These are phyloP conservation scores for Pestalotiopsis fici DNA, from an alignment of 2,329 filamentous ascomycete species.

Conservation along the genomic window DNA sequence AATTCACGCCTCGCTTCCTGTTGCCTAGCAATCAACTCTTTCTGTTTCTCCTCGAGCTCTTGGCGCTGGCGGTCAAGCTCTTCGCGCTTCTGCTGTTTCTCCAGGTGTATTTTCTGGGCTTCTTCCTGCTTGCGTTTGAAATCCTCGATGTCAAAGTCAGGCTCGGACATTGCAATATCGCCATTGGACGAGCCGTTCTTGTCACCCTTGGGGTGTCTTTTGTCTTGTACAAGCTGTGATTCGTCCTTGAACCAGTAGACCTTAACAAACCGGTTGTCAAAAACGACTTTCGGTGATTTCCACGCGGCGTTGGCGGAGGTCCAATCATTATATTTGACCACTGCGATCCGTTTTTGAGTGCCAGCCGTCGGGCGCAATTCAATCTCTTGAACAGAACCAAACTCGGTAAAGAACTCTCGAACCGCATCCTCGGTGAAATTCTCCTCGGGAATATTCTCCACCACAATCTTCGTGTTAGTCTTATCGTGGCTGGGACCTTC, in stretches of 20 bases:
- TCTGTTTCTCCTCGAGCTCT: slow-evolving; percentile 66
- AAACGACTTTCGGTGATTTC: slow-evolving; percentile 76
- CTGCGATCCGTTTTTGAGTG: slow-evolving; percentile 64
- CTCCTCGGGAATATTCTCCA: slow-evolving; percentile 77
- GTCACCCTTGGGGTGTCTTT: slow-evolving; percentile 27
- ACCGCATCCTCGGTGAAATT: slow-evolving; percentile 67
- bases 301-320: slow-evolving; percentile 70
- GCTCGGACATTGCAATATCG: slow-evolving; percentile 33
- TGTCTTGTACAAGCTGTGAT: slow-evolving; percentile 26
- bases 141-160: slow-evolving; percentile 69
- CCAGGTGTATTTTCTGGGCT: slow-evolving; percentile 68
- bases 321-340: slow-evolving; percentile 70
- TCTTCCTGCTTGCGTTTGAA: slow-evolving; percentile 70
- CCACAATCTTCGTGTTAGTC: slow-evolving; percentile 68
- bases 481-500: slow-evolving; percentile 64
- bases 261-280: slow-evolving; percentile 84
- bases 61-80: slow-evolving; percentile 63
- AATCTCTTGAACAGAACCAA: slow-evolving; percentile 66
- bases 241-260: slow-evolving; percentile 74
- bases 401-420: slow-evolving; percentile 69
- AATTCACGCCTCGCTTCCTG: slow-evolving; percentile 65
- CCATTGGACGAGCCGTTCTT: slow-evolving; percentile 29
- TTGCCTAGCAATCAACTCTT: slow-evolving; percentile 63
- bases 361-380: slow-evolving; percentile 50
- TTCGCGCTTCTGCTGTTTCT: slow-evolving; percentile 62